Evolutionary conservation across 1,139 yeast species (phyloP).

Genomic region (Debaryomycetaceae sp.): DNA sequence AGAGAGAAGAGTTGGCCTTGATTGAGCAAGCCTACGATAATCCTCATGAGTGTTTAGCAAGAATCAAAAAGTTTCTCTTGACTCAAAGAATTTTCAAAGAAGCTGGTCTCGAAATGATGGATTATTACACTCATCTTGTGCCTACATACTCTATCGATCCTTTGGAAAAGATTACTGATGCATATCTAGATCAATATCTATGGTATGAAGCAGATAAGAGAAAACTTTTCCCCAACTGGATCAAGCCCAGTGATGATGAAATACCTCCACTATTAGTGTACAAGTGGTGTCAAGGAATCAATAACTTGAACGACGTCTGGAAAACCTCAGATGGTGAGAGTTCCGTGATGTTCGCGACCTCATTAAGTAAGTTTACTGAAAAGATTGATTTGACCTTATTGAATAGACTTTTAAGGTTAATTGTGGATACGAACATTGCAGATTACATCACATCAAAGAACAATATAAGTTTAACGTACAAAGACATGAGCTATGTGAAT

Average conservation of each 20-base stretch:
- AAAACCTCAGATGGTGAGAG: conserved; percentile 68
- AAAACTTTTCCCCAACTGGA: conserved; percentile 90
- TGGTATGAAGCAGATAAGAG: conserved; percentile 96
- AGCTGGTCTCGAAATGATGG: conserved; percentile 87
- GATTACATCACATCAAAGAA: conserved; percentile 93
- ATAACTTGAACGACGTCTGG: conserved; percentile 79
- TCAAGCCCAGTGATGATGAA: conserved; percentile 92
- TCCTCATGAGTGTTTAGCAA: conserved; percentile 87
- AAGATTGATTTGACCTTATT: conserved; percentile 85
- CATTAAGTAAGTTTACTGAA: conserved; percentile 68
- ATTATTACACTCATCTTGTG: conserved; percentile 74
- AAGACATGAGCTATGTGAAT: conserved; percentile 94
- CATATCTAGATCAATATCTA: conserved; percentile 89
- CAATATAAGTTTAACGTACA: conserved; percentile 76
- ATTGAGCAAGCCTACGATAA: conserved; percentile 96
- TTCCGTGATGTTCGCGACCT: conserved; percentile 80
- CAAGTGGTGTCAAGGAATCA: conserved; percentile 95
- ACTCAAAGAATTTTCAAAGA: conserved; percentile 94
- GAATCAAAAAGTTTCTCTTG: conserved; percentile 76
- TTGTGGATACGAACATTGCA: conserved; percentile 89
- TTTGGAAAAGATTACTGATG: conserved; percentile 92
- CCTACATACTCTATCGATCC: conserved; percentile 92
- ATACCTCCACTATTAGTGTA: conserved; percentile 89
- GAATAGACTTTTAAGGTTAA: conserved; percentile 73
- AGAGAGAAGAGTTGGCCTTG: conserved; percentile 87